phyloP scores from a whole-genome alignment of 345 rosid species.

The Hirschfeldia incana region DNA sequence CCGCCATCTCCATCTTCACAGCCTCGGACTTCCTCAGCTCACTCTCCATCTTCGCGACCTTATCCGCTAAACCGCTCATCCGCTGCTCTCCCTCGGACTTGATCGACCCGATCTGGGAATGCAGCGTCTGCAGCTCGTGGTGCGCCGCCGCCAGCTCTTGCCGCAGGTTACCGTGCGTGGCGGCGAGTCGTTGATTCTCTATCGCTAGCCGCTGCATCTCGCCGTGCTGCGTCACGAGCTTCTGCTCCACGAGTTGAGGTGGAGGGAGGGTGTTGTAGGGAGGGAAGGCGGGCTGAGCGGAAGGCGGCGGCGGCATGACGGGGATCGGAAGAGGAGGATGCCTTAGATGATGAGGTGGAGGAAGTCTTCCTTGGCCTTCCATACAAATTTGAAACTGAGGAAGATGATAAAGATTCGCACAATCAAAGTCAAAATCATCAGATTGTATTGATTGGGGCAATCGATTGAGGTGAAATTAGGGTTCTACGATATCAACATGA shows the following conservation, averaged over 20 bases:
- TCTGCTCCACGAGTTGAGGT: constrained; percentile 85
- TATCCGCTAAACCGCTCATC: constrained; percentile 67
- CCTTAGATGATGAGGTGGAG: constrained; percentile 62
- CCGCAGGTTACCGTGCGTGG: constrained; percentile 74
- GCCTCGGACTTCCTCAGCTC: constrained; percentile 73
- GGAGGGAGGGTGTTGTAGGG: constrained; percentile 67
- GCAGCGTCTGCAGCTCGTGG: constrained; percentile 87
- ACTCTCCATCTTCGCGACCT: constrained; percentile 74
- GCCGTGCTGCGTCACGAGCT: constrained; percentile 72
- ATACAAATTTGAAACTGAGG: constrained; percentile 26
- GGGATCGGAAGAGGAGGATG: constrained; percentile 52
- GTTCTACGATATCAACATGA: no score
- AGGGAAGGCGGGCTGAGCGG: constrained; percentile 20
- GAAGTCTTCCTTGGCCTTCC: constrained; percentile 86
- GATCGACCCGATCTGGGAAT: constrained; percentile 63
- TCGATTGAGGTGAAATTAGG: neutral
- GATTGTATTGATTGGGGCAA: neutral
- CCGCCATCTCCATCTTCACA: constrained; percentile 67
- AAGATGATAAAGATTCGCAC: neutral
- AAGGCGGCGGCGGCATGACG: constrained; percentile 17
- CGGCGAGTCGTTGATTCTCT: constrained; percentile 87
- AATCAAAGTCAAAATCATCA: neutral
- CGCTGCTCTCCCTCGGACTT: constrained; percentile 84
- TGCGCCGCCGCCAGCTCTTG: constrained; percentile 90
- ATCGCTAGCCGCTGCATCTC: constrained; percentile 90